Base-by-base conservation (phyloP, 2,329 filamentous ascomycete genomes). In the Penicillium crustosum region DNA sequence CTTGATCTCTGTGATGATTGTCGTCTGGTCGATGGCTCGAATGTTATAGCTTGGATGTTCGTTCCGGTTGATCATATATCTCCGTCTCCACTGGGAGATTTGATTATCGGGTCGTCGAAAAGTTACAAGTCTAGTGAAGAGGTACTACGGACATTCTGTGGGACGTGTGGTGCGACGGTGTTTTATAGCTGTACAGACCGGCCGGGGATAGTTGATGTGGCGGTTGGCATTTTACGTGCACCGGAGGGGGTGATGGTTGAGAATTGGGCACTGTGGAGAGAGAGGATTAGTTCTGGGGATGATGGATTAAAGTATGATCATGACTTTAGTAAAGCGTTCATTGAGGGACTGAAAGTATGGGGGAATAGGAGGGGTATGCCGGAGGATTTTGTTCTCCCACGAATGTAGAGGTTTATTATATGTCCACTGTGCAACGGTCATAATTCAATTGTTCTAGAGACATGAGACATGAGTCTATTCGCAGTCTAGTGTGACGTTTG, bases 31-130 rank as follows among this genome's bases (percentile, higher is more conserved):
- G 69, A 67, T 12, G 77, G 78, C 2, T 68, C 72, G 19, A 73
- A 78, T 50, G 66, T 78, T n/a, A 61, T 72, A 6, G 67, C 68
- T 7, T 81, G 79, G 78, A 69, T 76, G 6, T 80, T 77, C 58
- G 67, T 79, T 0, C 72, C 74, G 0, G 49, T 61, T 1, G 63
- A 67, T 13, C 70, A 75, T 51, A 70, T 80, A 42, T 68, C 67
- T 1, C 70, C 76, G 2, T 9, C 39, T 43, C 69, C n/a, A 1
- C 53, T 59, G 1, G 33, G 42, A 0, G 48, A 65, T 41, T 35
- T 68, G 5, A 27, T 59, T 3, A 74, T 78, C 36, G 77, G 78
- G 6, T 75, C 75, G 2, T 63, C 75, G 29, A 78, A 76, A 58
- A 57, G 58, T 3, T 80, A 78, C 59, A 57, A 61, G 8, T 79